phyloP scores from a whole-genome alignment of 495 filamentous ascomycete species.

The Mytilinidion resinicola region DNA sequence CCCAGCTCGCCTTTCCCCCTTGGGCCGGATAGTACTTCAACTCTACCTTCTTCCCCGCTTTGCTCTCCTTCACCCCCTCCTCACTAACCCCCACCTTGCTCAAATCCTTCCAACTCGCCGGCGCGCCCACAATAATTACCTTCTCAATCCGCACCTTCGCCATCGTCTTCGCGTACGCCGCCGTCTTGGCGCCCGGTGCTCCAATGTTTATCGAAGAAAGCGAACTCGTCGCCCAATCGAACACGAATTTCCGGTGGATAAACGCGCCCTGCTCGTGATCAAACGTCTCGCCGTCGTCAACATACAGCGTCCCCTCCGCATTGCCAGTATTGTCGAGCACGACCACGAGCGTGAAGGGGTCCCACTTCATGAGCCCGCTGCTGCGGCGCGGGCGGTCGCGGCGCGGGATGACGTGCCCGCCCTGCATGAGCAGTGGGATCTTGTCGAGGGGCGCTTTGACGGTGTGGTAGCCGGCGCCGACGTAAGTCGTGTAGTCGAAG shows the following conservation, averaged over 20 bases:
- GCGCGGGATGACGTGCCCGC: constrained; percentile 84
- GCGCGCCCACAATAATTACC: constrained; percentile 74
- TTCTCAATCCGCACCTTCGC: constrained; percentile 69
- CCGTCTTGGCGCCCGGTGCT: constrained; percentile 54
- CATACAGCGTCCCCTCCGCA: constrained; percentile 77
- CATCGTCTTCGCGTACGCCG: constrained; percentile 70
- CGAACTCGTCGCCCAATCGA: constrained; percentile 44
- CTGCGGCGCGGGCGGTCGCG: constrained; percentile 81
- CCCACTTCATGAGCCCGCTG: constrained; percentile 81
- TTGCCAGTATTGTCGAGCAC: constrained; percentile 61
- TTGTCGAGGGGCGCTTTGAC: constrained; percentile 73
- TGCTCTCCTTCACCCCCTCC: constrained; percentile 52
- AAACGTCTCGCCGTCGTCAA: constrained; percentile 91
- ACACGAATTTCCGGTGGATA: constrained; percentile 73
- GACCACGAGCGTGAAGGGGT: constrained; percentile 88
- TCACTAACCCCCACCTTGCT: constrained; percentile 60
- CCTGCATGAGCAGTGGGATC: constrained; percentile 83
- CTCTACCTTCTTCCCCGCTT: constrained; percentile 42
- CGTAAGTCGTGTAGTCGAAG: constrained; percentile 71
- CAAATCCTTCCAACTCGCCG: constrained; percentile 62
- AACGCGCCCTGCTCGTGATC: constrained; percentile 79
- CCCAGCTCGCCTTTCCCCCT: constrained; percentile 65
- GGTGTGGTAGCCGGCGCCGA: constrained; percentile 56
- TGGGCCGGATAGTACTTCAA: constrained; percentile 56
- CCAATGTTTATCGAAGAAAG: constrained; percentile 51